Evolutionary conservation across 768 basidiomycete genomes (phyloP), one percentile per base, ranked within the genome.

Genomic region (Mycena crocata): DNA sequence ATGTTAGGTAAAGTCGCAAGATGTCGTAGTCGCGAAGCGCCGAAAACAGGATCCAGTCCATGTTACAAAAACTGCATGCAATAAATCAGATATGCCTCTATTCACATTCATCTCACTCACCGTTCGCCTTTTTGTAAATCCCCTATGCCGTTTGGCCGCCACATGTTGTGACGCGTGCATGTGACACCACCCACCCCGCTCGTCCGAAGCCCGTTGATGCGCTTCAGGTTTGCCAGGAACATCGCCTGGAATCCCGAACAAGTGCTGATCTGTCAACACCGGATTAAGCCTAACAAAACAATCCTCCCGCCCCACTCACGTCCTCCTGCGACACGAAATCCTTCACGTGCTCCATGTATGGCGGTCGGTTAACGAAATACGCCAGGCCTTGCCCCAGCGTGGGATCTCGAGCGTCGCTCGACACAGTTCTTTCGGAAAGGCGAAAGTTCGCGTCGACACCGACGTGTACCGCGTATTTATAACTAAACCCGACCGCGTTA

Each of bases 1-100:
- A 75, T 0, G 74, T 73, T 7, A 73, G 39, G 21, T 60, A 32
- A 3, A 77, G 19, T 0, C 58, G 24, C 0, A 62, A 37, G 17
- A 66, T 52, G 3, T 61, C 62, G 28, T 39, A 39, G 21, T 59
- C 21, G 15, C 24, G 52, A 19, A 77, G 35, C n/a, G 71, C 66
- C 1, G 66, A 70, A 17, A 73, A 67, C 26, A 76, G 64, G 24
- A 78, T 54, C 46, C 72, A 79, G 56, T 79, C 78, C 68, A 72
- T 72, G 57, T 75, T 73, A 6, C 26, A 35, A 37, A 17, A 48
- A 5, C 44, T 49, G 19, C 14, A 37, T 9, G 9, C 37, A 37
- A 37, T n/a, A n/a, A n/a, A n/a, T n/a, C n/a, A n/a, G n/a, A n/a
- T n/a, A n/a, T n/a, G n/a, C n/a, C n/a, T n/a, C n/a, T n/a, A n/a